Evolutionary conservation across 139 green algal species (phyloP).

Genomic region (Helicosporidium sp.): DNA sequence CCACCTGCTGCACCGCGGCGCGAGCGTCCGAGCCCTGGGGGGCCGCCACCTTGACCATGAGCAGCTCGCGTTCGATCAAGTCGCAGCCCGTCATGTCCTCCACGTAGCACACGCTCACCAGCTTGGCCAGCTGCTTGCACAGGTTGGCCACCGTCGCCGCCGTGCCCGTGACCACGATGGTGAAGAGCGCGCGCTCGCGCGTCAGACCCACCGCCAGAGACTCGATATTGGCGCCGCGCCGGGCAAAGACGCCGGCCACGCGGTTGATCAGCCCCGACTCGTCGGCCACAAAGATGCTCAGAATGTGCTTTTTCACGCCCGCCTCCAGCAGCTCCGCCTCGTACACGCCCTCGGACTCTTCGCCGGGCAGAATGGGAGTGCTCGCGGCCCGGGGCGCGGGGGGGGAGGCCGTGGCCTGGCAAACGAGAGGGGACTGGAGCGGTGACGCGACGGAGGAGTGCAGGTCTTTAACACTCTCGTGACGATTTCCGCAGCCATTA

Average conservation of each 20-base stretch:
- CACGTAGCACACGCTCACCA: conserved; percentile 91
- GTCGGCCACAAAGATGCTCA: conserved; percentile 89
- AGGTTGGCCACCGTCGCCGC: conserved; percentile 45
- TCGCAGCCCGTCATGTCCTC: conserved; percentile 71
- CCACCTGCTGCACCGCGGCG: conserved; percentile 75
- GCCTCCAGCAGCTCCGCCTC: conserved; percentile 51
- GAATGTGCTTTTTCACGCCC: conserved; percentile 72
- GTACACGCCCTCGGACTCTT: conserved; percentile 16
- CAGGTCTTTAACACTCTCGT: no score
- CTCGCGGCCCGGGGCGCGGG: background rate
- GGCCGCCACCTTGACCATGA: conserved; percentile 74
- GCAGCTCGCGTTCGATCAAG: conserved; percentile 76
- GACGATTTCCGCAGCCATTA: no score
- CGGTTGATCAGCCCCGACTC: conserved; percentile 94
- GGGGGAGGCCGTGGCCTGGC: background rate
- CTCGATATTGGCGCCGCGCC: conserved; percentile 84
- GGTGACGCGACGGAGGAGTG: background rate
- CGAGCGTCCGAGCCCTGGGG: conserved; percentile 33
- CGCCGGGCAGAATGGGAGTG: background rate
- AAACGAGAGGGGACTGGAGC: background rate
- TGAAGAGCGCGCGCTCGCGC: conserved; percentile 88
- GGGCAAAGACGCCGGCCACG: conserved; percentile 83
- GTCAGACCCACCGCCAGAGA: conserved; percentile 80
- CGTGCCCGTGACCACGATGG: conserved; percentile 69
- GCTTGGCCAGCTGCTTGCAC: conserved; percentile 76